These are phyloP conservation scores for Agaricus subrufescens DNA, from an alignment of 768 basidiomycete species.

Conservation along the genomic window DNA sequence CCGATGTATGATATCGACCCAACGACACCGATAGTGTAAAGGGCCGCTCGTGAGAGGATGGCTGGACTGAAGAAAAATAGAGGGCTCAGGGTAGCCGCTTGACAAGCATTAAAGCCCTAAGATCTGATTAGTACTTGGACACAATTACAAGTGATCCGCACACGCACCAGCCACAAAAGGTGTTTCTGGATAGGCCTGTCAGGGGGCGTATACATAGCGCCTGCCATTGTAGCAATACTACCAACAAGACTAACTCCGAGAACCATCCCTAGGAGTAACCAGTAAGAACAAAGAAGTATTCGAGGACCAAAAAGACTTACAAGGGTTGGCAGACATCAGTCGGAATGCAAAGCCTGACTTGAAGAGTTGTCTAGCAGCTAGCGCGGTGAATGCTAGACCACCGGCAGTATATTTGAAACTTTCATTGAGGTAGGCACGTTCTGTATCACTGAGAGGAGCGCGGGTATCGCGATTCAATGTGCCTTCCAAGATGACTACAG, in stretches of 20 bases:
- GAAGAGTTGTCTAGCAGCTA: constrained; percentile 78
- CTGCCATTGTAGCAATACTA: constrained; percentile 83
- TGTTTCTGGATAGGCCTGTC: constrained; percentile 76
- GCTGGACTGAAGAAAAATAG: constrained; percentile 88
- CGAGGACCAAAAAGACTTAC: constrained; percentile 31
- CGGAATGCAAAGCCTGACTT: constrained; percentile 61
- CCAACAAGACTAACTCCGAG: constrained; percentile 78
- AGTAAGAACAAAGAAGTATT: background rate
- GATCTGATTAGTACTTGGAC: constrained; percentile 1
- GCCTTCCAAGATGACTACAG: constrained; percentile 56
- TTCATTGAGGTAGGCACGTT: constrained; percentile 68
- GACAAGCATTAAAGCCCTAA: constrained; percentile 81
- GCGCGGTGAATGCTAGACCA: constrained; percentile 71
- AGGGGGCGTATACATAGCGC: constrained; percentile 72
- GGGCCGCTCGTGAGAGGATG: constrained; percentile 78
- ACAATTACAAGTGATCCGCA: background rate
- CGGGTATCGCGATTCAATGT: constrained; percentile 78
- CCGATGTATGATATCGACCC: constrained; percentile 84
- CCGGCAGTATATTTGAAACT: constrained; percentile 82
- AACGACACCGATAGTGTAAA: constrained; percentile 86
- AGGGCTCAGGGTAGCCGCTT: constrained; percentile 82
- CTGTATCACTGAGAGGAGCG: constrained; percentile 54
- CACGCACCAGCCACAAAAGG: constrained; percentile 70
- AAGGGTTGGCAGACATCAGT: constrained; percentile 82
- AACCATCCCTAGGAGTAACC: constrained; percentile 56